A percentile compares a stretch with the other conserved stretches of the same genome.
Conservation (phyloP, 768 basidiomycete species). For the Xerocomellus chrysenteron region DNA sequence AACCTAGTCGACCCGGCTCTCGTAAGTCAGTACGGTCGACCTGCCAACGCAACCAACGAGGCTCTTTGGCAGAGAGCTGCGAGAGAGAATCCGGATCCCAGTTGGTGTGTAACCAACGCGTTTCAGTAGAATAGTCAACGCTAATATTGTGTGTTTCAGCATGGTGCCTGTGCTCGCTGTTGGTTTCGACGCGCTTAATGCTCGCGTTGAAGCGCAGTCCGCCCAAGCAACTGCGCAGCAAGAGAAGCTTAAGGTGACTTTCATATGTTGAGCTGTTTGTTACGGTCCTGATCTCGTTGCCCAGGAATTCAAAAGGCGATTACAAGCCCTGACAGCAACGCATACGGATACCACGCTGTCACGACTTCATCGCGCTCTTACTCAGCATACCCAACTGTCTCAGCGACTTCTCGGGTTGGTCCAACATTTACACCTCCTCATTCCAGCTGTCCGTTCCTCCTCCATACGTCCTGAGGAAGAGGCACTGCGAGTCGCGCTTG, state of each 20-base stretch:
- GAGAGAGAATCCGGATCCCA: conserved; percentile 79
- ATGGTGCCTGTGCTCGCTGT: conserved; percentile 77
- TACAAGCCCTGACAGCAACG: conserved; percentile 57
- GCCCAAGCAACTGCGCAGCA: conserved; percentile 65
- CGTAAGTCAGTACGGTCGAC: conserved; percentile 66
- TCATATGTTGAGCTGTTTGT: neutral
- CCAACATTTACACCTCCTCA: conserved; percentile 76
- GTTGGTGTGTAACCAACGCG: conserved; percentile 46
- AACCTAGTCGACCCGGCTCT: conserved; percentile 74
- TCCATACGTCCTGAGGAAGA: conserved; percentile 83
- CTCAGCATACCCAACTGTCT: conserved; percentile 65
- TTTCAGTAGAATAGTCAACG: neutral
- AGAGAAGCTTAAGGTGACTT: conserved; percentile 56
- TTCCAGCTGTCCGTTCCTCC: conserved; percentile 72
- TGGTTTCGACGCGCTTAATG: conserved; percentile 80
- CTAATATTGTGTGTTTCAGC: conserved; percentile 37
- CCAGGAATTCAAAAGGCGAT: conserved; percentile 66
- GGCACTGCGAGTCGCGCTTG: conserved; percentile 62
- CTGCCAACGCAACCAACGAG: conserved; percentile 70
- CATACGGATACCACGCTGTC: conserved; percentile 68
- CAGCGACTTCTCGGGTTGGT: conserved; percentile 69
- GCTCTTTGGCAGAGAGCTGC: conserved; percentile 75
- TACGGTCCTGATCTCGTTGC: conserved; percentile 5
- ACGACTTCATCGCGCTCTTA: conserved; percentile 60
- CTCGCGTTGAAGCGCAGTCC: conserved; percentile 74